Percentiles rank a stretch among this genome's conserved stretches.
Evolutionary conservation across 345 rosid genomes (phyloP).

Genomic region (Aquilaria sinensis): DNA sequence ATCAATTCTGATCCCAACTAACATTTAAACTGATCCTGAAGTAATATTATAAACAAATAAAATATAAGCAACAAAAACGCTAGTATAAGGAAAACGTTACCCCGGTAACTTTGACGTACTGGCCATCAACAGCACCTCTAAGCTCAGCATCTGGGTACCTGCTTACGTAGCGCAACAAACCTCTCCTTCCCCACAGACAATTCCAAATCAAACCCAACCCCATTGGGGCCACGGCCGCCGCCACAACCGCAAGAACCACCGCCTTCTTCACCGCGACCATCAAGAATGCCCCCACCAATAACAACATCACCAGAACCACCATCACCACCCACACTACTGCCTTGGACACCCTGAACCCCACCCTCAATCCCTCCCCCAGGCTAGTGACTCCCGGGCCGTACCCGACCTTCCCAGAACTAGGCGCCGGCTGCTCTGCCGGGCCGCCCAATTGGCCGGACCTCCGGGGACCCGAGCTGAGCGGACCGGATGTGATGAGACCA

Average conservation of each 20-base stretch:
- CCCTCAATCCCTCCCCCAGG: conserved; percentile 51
- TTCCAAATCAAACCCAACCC: conserved; percentile 57
- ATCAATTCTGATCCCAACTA: no score
- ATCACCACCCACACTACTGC: conserved; percentile 66
- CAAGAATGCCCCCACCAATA: conserved; percentile 68
- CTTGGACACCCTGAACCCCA: conserved; percentile 74
- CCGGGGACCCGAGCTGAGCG: conserved; percentile 43
- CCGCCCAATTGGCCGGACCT: conserved; percentile 79
- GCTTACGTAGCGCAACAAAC: conserved; percentile 52
- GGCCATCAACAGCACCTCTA: conserved; percentile 93
- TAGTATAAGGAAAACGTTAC: conserved; percentile 27
- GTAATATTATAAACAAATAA: neutral
- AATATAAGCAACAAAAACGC: neutral
- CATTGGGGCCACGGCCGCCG: conserved; percentile 46
- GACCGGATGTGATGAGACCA: conserved; percentile 89
- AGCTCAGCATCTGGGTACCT: conserved; percentile 82
- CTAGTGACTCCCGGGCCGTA: conserved; percentile 86
- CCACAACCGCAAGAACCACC: conserved; percentile 59
- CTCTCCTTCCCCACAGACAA: conserved; percentile 64
- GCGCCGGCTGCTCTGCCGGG: conserved; percentile 19
- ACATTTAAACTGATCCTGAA: no score
- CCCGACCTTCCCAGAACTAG: conserved; percentile 39
- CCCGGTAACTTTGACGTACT: conserved; percentile 90
- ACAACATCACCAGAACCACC: conserved; percentile 51
- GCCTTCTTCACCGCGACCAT: conserved; percentile 74